These are phyloP conservation scores for Chytriomyces hyalinus DNA, from an alignment of 192 early-diverging fungal species.

Conservation along the genomic window DNA sequence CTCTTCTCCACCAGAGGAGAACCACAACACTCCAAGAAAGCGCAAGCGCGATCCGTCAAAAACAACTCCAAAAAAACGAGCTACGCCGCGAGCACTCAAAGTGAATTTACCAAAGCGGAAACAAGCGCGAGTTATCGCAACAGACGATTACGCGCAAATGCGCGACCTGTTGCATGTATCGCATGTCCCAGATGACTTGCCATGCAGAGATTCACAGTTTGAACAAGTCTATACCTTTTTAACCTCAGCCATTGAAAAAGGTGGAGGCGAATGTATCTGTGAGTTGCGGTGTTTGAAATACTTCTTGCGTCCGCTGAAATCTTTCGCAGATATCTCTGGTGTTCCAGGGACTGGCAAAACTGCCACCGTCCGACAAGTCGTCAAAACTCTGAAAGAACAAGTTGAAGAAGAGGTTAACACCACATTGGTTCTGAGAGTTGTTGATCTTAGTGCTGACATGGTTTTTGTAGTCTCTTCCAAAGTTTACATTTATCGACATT, in stretches of 20 bases:
- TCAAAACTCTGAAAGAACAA: constrained; percentile 70
- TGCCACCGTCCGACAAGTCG: constrained; percentile 86
- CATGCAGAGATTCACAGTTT: constrained; percentile 95
- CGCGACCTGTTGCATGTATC: constrained; percentile 85
- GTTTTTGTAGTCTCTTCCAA: constrained; percentile 14
- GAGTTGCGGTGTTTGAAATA: no score
- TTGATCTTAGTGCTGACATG: background rate
- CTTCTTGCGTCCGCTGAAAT: no score
- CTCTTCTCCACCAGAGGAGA: no score
- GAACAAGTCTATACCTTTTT: constrained; percentile 76
- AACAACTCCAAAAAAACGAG: no score
- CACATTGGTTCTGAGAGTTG: background rate
- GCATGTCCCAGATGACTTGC: constrained; percentile 85
- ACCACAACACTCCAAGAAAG: no score
- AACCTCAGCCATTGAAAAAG: constrained; percentile 79
- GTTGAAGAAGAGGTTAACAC: constrained; percentile 59
- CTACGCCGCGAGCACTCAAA: no score
- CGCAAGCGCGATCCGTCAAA: no score
- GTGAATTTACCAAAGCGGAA: no score
- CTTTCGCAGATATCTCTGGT: constrained; percentile 80
- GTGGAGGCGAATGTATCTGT: constrained; percentile 87
- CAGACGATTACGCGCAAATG: constrained; percentile 50
- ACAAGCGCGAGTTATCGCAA: no score
- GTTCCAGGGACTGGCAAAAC: constrained; percentile 98
- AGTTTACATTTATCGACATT: constrained; percentile 91